phyloP scores from a whole-genome alignment of 257 asterid species.

The Agastache rugosa region DNA sequence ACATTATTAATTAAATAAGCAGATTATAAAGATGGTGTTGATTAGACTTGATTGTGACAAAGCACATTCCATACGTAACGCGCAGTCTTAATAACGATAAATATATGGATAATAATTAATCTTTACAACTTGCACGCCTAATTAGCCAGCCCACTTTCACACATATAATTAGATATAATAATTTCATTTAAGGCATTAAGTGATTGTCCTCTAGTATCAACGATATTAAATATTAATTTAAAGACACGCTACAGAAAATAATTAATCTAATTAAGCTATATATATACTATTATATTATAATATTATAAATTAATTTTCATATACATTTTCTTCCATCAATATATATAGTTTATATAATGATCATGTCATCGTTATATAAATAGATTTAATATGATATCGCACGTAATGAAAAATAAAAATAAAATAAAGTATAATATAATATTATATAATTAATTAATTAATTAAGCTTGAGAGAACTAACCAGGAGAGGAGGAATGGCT shows the following conservation, averaged over 20 bases:
- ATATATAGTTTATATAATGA: neutral
- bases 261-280: too few relatives aligned
- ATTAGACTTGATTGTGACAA: constrained; percentile 14
- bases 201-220: neutral
- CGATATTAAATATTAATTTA: constrained; percentile 15
- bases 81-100: neutral
- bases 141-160: constrained; percentile 8
- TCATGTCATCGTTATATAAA: too few relatives aligned
- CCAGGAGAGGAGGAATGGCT: constrained; percentile 88
- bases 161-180: neutral
- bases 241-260: too few relatives aligned
- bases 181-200: neutral
- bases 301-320: neutral
- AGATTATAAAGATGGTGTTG: neutral
- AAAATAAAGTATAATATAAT: neutral
- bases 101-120: neutral
- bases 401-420: neutral
- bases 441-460: too few relatives aligned
- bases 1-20: too few relatives aligned
- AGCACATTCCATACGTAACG: constrained; percentile 16
- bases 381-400: too few relatives aligned
- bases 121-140: neutral
- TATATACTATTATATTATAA: too few relatives aligned
- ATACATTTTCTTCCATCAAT: neutral
- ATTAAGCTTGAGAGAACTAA: constrained; percentile 28